Conservation (phyloP, 176 grass and related monocot genomes). For the Lolium rigidum region DNA sequence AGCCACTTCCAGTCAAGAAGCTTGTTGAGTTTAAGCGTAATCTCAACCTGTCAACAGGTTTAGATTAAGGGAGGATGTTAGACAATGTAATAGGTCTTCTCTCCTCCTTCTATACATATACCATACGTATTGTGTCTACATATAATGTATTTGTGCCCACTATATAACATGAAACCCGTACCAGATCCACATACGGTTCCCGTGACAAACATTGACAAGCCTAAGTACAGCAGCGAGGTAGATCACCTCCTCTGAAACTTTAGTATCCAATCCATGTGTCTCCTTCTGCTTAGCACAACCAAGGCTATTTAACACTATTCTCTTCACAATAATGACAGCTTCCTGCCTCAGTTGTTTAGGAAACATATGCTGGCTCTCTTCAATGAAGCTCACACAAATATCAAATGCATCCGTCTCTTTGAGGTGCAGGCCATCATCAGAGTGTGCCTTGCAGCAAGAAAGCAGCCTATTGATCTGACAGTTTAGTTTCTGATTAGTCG, state of each 20-base stretch:
- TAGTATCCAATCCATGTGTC: conserved; percentile 6
- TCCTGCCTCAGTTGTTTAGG: conserved; percentile 50
- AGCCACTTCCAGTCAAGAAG: too few relatives aligned
- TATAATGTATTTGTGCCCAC: too few relatives aligned
- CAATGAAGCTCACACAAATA: conserved; percentile 30
- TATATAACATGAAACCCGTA: too few relatives aligned
- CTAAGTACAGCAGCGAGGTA: conserved; percentile 52
- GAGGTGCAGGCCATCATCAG: conserved; percentile 18
- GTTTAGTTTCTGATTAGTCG: conserved; percentile 41
- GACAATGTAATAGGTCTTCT: too few relatives aligned
- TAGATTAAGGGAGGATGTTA: too few relatives aligned
- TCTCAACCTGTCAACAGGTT: too few relatives aligned
- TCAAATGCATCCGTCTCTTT: conserved; percentile 24
- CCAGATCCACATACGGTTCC: too few relatives aligned
- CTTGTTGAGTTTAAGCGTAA: too few relatives aligned
- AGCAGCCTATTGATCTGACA: conserved; percentile 38
- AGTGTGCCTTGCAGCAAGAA: conserved; percentile 45
- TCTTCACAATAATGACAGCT: conserved; percentile 23
- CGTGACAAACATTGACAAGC: neutral
- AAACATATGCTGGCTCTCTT: conserved; percentile 53
- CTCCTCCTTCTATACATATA: too few relatives aligned
- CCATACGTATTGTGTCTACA: too few relatives aligned
- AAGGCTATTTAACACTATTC: conserved; percentile 40
- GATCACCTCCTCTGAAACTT: conserved; percentile 47
- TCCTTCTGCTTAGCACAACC: conserved; percentile 24